These are phyloP conservation scores for Isatis lusitanica DNA, from an alignment of 441 rosid genomes.

Conservation along the genomic window DNA sequence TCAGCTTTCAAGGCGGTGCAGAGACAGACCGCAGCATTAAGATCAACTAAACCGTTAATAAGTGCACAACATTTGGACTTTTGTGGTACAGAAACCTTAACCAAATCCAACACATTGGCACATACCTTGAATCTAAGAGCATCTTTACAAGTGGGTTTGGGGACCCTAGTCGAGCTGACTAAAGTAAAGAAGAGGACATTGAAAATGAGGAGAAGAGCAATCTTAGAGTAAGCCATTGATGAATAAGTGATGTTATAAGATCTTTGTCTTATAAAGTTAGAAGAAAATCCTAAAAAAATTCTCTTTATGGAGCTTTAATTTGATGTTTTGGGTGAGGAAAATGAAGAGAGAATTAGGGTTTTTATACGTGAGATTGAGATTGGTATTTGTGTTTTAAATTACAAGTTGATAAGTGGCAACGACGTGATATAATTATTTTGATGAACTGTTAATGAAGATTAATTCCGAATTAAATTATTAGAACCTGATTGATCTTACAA, in stretches of 20 bases:
- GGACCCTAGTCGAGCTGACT: conserved; percentile 18
- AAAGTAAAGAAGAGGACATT: conserved; percentile 29
- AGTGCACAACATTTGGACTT: conserved; percentile 8
- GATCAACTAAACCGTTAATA: conserved; percentile 17
- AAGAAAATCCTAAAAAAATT: background rate
- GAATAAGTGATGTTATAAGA: background rate
- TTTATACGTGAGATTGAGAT: background rate
- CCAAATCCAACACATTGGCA: conserved; percentile 29
- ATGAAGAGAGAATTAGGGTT: background rate
- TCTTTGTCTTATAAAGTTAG: background rate
- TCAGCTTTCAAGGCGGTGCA: conserved; percentile 27
- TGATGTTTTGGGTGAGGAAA: conserved; percentile 8
- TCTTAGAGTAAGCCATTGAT: conserved; percentile 28
- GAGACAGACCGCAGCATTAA: conserved; percentile 31
- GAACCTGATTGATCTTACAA: no score
- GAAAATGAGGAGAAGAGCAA: conserved; percentile 12
- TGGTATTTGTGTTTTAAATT: background rate
- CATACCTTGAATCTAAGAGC: conserved; percentile 31
- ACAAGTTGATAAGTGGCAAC: background rate
- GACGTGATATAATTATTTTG: background rate
- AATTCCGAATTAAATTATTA: no score
- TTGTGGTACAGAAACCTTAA: conserved; percentile 26
- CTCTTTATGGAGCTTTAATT: background rate
- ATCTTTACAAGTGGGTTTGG: conserved; percentile 22
- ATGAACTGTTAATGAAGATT: background rate